These are phyloP conservation scores for Phalaenopsis equestris DNA, from an alignment of 106 monocot species.

Conservation along the genomic window DNA sequence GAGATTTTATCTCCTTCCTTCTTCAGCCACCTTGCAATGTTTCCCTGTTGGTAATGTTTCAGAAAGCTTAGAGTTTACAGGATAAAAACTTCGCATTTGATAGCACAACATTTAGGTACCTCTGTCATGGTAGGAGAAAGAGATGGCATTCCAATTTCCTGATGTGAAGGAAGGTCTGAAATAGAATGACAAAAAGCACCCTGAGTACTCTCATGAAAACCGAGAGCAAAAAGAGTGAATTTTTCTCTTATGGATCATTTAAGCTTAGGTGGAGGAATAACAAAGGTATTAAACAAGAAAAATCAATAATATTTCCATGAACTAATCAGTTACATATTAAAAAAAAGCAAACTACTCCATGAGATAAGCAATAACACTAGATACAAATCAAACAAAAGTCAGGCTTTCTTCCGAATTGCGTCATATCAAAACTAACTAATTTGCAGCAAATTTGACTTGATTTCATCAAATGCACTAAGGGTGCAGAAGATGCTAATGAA, in stretches of 20 bases:
- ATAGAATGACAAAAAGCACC: constrained; percentile 4
- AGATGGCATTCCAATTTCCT: constrained; percentile 94
- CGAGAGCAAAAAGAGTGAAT: background rate
- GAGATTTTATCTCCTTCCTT: constrained; percentile 98
- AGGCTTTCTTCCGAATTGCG: background rate
- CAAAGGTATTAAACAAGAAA: background rate
- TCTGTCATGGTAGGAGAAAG: constrained; percentile 99
- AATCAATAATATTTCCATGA: background rate
- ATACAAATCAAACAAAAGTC: background rate
- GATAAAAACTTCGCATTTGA: background rate
- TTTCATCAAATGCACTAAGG: background rate
- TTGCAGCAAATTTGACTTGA: background rate
- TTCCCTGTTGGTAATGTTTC: constrained; percentile 47
- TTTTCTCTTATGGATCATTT: background rate
- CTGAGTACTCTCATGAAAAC: background rate
- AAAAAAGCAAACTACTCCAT: background rate
- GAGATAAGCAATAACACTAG: background rate
- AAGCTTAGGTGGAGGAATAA: background rate
- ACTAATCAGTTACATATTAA: background rate
- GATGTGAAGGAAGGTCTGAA: constrained; percentile 87
- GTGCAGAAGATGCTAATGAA: too few relatives aligned
- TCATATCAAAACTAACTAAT: background rate
- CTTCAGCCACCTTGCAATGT: constrained; percentile 91
- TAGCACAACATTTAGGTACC: constrained; percentile 25
- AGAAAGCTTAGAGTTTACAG: background rate